Base-by-base conservation (phyloP, 805 yeast genomes). In the Ogataea kodamae region DNA sequence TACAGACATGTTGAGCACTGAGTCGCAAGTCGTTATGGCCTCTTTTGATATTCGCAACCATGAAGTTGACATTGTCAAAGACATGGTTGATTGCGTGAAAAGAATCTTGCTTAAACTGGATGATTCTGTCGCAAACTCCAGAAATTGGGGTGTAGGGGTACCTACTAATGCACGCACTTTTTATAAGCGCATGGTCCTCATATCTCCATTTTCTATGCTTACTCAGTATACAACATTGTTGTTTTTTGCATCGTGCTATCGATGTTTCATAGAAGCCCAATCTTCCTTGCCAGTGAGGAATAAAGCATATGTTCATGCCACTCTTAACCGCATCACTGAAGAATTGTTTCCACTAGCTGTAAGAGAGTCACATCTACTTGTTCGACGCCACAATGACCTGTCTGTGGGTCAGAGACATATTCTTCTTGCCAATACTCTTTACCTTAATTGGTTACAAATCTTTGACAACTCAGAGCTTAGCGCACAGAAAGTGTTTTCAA, bases 341-440 rank as follows among this genome's bases (percentile, higher is more conserved):
- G 22, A 11, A 9, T 14, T 33, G 1, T 32, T 43, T 13, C 23
- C 33, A 6, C 22, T 21, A 9, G 39, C 39, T 11, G 22, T 45
- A 13, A 22, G 28, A 18, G 27, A 27, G 5, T 39, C 43, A 3
- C 35, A 36, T 14, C 22, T 24, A 4, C 17, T 43, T 9, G 35
- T 47, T 4, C 10, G 25, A 2, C 36, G 30, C 17, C 40, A 35
- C 30, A 25, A 38, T 9, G 2, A n/a, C 3, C 25, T 43, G 22
- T 23, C 44, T 3, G 30, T 34, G 18, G 30, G 32, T 6, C 46
- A 47, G 24, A 39, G 39, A 28, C 48, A 47, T 29, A 24, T 31
- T 2, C 30, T 47, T n/a, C 28, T 29, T 9, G 30, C 39, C 16
- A 27, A 36, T 9, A 44, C 49, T 10, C 24, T 40, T 9, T 22